Evolutionary conservation across 2,329 filamentous ascomycete genomes (phyloP), one percentile per base, ranked within the genome.

Genomic region (Colletotrichum sp.): DNA sequence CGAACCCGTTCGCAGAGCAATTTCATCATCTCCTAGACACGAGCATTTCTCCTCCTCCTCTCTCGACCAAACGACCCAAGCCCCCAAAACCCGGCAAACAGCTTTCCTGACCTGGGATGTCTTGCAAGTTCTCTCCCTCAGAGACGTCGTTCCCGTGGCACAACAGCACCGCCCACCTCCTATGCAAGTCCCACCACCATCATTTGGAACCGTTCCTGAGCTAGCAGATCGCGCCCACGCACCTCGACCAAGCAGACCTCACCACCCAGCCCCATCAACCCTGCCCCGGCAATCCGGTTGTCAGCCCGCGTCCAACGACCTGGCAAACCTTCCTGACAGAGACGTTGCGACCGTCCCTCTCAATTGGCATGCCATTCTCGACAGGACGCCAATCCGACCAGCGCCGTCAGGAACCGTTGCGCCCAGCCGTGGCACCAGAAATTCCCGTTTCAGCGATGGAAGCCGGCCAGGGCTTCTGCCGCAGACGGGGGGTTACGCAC

Each of bases 191-290:
- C 55, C 59, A 32, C 57, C 64, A 44, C 55, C 28, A n/a, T 57
- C 34, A 30, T 63, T 65, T 65, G 44, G 73, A 24, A 34, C 73
- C 57, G 64, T 73, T 76, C 73, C 70, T 59, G 73, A 62, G 69
- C 69, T 69, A 72, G 72, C 69, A 67, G 57, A 63, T 63, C 72
- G 34, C 30, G 12, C 24, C 55, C 55, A 32, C 57, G n/a, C 52
- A 39, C 18, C 21, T 62, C 28, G 34, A 24, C 52, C 68, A 28
- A 49, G 44, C 44, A 49, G 44, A 21, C 44, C 44, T 49, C 44
- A 49, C 44, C 44, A 49, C 44, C 44, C 44, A 21, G 18, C 44
- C 21, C 7, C 28, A 13, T 62, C 52, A 18, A 57, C 32, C 28
- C 21, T 62, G 64, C 18, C 60, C 60, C 52, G 63, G 69, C 62